A percentile compares a stretch with the other conserved stretches of the same genome.
These are phyloP conservation scores for Aspergillus oerlinghausenensis DNA, from an alignment of 2,329 filamentous ascomycete genomes.

Conservation along the genomic window DNA sequence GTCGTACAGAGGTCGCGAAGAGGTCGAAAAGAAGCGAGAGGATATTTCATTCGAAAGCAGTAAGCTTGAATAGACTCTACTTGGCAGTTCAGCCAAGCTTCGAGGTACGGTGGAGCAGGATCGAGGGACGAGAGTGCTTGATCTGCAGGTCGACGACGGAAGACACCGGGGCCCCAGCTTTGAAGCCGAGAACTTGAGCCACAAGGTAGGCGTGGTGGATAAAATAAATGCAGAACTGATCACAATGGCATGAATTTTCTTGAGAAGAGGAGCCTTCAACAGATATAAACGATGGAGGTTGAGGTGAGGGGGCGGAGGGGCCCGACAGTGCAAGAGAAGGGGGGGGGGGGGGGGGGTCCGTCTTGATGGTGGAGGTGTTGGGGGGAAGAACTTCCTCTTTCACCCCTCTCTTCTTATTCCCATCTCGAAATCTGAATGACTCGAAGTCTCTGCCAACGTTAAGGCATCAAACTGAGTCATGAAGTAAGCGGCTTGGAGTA, in stretches of 20 bases:
- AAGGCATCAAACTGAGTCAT: not conserved
- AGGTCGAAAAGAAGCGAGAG: not conserved
- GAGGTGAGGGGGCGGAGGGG: not conserved
- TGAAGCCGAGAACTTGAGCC: conserved; percentile 19
- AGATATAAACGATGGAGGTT: not conserved
- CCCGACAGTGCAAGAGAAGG: not conserved
- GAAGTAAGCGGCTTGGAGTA: not conserved
- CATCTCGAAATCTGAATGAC: not conserved
- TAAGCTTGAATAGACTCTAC: conserved; percentile 1
- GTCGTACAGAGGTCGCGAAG: not conserved
- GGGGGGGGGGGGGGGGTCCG: not conserved
- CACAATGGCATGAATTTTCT: not conserved
- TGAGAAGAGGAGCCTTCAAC: not conserved
- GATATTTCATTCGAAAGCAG: not conserved
- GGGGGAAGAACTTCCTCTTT: not conserved
- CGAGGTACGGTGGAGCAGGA: conserved; percentile 7
- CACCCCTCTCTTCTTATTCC: not conserved
- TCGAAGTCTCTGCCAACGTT: not conserved
- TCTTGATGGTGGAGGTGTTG: not conserved
- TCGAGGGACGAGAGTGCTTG: conserved; percentile 17
- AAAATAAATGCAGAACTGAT: not conserved
- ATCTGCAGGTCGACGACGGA: conserved; percentile 21
- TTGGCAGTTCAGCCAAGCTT: conserved; percentile 10
- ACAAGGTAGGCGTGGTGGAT: conserved; percentile 6
- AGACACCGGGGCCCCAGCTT: conserved; percentile 24